These are phyloP conservation scores for Phytophthora cryptogea DNA, from an alignment of 352 stramenopile species.

Conservation along the genomic window DNA sequence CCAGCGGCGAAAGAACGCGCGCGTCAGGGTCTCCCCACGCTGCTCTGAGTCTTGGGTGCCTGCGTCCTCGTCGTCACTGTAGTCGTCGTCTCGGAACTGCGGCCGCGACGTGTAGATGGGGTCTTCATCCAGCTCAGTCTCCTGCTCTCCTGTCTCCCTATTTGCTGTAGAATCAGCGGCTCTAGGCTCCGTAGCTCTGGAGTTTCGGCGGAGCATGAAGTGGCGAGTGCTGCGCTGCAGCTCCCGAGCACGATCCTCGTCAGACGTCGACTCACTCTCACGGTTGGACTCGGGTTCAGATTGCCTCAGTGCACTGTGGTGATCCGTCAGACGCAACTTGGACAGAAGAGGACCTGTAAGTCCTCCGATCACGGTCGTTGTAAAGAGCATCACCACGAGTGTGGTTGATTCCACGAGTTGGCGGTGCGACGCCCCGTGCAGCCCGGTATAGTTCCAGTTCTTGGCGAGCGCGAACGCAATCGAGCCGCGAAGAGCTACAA, in stretches of 20 bases:
- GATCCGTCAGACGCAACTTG: constrained; percentile 45
- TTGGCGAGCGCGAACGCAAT: constrained; percentile 92
- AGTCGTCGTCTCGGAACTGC: constrained; percentile 67
- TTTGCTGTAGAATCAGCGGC: not conserved
- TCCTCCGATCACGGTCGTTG: constrained; percentile 82
- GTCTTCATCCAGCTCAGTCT: constrained; percentile 19
- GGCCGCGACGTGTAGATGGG: constrained; percentile 70
- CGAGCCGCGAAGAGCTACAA: constrained; percentile 91
- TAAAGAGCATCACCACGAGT: constrained; percentile 85
- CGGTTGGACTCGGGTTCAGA: constrained; percentile 39
- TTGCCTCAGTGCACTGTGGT: constrained; percentile 41
- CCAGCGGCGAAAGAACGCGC: constrained; percentile 76
- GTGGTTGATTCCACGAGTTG: constrained; percentile 86
- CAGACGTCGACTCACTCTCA: constrained; percentile 25
- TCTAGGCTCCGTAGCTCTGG: constrained; percentile 27
- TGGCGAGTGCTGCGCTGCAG: constrained; percentile 61
- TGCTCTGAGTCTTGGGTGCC: constrained; percentile 20
- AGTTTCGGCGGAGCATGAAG: constrained; percentile 57
- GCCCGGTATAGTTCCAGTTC: constrained; percentile 78
- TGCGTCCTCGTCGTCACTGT: constrained; percentile 50
- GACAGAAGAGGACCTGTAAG: constrained; percentile 72
- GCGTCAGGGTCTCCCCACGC: constrained; percentile 45
- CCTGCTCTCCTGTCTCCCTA: constrained; percentile 18
- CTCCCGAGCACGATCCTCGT: constrained; percentile 22
- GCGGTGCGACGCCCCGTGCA: constrained; percentile 63